Percentiles rank a stretch among this genome's conserved stretches.
Conservation (phyloP, 2,329 filamentous ascomycete species). For the Fusarium succisae region DNA sequence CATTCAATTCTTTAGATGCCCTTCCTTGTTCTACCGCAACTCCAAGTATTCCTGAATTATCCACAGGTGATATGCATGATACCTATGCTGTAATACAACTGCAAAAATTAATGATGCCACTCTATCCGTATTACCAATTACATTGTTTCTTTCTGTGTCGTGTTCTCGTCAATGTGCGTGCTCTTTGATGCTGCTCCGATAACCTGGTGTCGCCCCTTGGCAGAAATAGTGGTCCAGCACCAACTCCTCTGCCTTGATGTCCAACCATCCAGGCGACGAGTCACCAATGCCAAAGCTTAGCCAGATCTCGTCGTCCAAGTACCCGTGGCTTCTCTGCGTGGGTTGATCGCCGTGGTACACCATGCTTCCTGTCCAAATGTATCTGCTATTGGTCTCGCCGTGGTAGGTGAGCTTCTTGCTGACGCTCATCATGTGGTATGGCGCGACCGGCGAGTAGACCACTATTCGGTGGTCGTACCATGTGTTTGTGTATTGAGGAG, state of each 20-base stretch:
- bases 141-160: constrained; percentile 8
- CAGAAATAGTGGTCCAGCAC: constrained; percentile 35
- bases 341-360: constrained; percentile 30
- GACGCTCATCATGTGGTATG: constrained; percentile 35
- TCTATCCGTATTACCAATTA: constrained; percentile 29
- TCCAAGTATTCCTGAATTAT: constrained; percentile 6
- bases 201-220: constrained; percentile 14
- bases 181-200: constrained; percentile 21
- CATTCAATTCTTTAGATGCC: background rate
- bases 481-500: constrained; percentile 29
- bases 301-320: constrained; percentile 34
- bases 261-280: constrained; percentile 34
- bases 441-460: constrained; percentile 30
- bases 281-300: constrained; percentile 39
- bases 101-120: constrained; percentile 12
- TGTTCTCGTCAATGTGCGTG: constrained; percentile 29
- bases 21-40: constrained; percentile 14
- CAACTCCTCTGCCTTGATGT: constrained; percentile 34
- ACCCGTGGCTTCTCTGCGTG: constrained; percentile 26
- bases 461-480: constrained; percentile 39
- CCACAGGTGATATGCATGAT: constrained; percentile 1
- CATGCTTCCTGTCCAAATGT: constrained; percentile 40
- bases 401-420: constrained; percentile 39
- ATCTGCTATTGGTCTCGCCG: constrained; percentile 34
- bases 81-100: constrained; percentile 3